These are phyloP conservation scores for Acacia crassicarpa DNA, from an alignment of 306 rosid genomes.

Conservation along the genomic window DNA sequence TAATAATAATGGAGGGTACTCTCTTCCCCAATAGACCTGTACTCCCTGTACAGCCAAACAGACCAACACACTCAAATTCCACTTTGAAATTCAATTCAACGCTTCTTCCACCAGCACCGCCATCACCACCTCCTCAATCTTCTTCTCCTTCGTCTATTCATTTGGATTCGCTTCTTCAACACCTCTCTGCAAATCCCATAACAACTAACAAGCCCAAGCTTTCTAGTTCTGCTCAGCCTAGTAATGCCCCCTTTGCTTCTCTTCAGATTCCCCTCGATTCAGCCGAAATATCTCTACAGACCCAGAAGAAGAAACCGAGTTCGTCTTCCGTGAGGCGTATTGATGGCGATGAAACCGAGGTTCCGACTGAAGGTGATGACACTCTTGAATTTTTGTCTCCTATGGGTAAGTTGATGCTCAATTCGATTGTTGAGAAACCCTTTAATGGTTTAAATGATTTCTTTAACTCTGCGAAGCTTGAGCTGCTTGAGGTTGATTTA, in stretches of 20 bases:
- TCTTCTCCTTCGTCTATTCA: slow-evolving; percentile 60
- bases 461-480: slow-evolving; percentile 55
- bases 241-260: slow-evolving; percentile 43
- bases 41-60: slow-evolving; percentile 53
- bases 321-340: slow-evolving; percentile 30
- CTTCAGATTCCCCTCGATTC: slow-evolving; percentile 40
- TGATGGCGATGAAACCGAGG: slow-evolving; percentile 27
- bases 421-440: slow-evolving; percentile 61
- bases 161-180: slow-evolving; percentile 81
- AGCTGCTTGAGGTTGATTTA: slow-evolving; percentile 71
- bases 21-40: slow-evolving; percentile 67
- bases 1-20: slow-evolving; percentile 72
- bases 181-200: slow-evolving; percentile 58
- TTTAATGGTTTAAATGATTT: slow-evolving; percentile 52
- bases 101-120: slow-evolving; percentile 48
- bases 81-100: slow-evolving; percentile 60
- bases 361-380: slow-evolving; percentile 35
- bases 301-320: slow-evolving; percentile 37
- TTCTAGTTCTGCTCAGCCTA: slow-evolving; percentile 30
- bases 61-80: slow-evolving; percentile 42
- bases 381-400: slow-evolving; percentile 61
- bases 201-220: slow-evolving; percentile 38
- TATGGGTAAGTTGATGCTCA: slow-evolving; percentile 61
- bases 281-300: slow-evolving; percentile 10
- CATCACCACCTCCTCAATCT: slow-evolving; percentile 40